Conservation (phyloP, 768 basidiomycete species). For the Hericium alpestre region DNA sequence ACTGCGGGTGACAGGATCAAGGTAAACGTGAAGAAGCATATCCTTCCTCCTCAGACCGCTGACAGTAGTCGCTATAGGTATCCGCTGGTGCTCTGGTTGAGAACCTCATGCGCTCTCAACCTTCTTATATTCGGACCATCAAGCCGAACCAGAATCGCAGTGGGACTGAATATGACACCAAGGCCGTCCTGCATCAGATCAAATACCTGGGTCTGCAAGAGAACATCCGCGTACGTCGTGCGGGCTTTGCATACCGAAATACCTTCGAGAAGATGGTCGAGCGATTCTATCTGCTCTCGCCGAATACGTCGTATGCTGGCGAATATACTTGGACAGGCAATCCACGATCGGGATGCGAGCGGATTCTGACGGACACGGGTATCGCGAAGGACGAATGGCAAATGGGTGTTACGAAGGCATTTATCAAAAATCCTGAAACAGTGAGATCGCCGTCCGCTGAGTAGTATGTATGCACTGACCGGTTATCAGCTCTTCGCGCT, state of each 20-base stretch:
- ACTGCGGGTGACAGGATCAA: constrained; percentile 98
- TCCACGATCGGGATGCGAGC: constrained; percentile 81
- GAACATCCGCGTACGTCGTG: constrained; percentile 93
- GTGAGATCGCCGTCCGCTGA: constrained; percentile 31
- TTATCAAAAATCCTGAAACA: constrained; percentile 99
- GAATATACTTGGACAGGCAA: constrained; percentile 97
- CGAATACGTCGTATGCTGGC: constrained; percentile 93
- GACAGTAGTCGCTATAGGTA: constrained; percentile 28
- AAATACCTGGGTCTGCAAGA: constrained; percentile 98
- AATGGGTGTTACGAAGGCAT: constrained; percentile 97
- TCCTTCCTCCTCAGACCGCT: background rate
- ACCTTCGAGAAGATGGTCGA: constrained; percentile 99
- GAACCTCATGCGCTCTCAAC: constrained; percentile 94
- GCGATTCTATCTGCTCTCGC: constrained; percentile 91
- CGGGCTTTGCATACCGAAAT: constrained; percentile 96
- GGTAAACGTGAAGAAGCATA: constrained; percentile 28
- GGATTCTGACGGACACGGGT: constrained; percentile 89
- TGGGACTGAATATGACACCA: constrained; percentile 81
- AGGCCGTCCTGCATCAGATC: constrained; percentile 96
- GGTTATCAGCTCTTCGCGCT: constrained; percentile 77
- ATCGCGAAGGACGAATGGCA: constrained; percentile 98
- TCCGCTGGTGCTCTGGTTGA: constrained; percentile 96
- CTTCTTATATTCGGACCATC: constrained; percentile 97
- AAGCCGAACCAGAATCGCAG: constrained; percentile 98
- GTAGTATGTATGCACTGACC: constrained; percentile 1